Evolutionary conservation across 495 filamentous ascomycete species (phyloP).

Genomic region (Penicillium goetzii): DNA sequence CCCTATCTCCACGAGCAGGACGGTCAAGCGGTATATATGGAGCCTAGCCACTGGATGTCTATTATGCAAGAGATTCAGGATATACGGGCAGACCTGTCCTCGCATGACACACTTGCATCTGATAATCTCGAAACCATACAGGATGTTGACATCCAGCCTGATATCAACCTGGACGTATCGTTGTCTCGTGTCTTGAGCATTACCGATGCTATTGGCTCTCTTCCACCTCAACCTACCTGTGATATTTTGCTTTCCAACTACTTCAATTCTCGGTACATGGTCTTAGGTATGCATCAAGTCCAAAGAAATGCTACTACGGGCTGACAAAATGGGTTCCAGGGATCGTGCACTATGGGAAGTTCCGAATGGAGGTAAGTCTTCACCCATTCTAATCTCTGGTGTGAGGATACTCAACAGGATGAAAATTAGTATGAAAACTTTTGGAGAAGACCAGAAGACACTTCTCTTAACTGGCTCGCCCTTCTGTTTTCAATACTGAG

Average conservation of each 20-base stretch:
- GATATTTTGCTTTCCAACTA: constrained; percentile 52
- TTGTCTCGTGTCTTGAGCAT: constrained; percentile 3
- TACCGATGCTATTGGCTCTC: constrained; percentile 38
- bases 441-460: constrained; percentile 42
- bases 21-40: constrained; percentile 47
- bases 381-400: background rate
- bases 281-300: constrained; percentile 24
- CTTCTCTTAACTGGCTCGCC: constrained; percentile 46
- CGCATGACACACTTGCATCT: constrained; percentile 10
- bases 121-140: background rate
- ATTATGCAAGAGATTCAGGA: constrained; percentile 53
- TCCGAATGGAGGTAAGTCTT: constrained; percentile 25
- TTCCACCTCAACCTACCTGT: constrained; percentile 43
- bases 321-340: constrained; percentile 10
- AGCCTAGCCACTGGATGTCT: constrained; percentile 59
- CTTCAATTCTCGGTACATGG: constrained; percentile 48
- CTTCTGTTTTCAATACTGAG: constrained; percentile 31
- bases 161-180: constrained; percentile 1
- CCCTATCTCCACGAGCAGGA: constrained; percentile 13
- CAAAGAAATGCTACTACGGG: background rate
- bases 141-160: background rate
- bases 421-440: constrained; percentile 51
- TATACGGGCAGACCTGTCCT: constrained; percentile 37
- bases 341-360: constrained; percentile 27
- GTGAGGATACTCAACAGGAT: background rate